Evolutionary conservation across 257 asterid species (phyloP).

Genomic region (Petunia secreta): DNA sequence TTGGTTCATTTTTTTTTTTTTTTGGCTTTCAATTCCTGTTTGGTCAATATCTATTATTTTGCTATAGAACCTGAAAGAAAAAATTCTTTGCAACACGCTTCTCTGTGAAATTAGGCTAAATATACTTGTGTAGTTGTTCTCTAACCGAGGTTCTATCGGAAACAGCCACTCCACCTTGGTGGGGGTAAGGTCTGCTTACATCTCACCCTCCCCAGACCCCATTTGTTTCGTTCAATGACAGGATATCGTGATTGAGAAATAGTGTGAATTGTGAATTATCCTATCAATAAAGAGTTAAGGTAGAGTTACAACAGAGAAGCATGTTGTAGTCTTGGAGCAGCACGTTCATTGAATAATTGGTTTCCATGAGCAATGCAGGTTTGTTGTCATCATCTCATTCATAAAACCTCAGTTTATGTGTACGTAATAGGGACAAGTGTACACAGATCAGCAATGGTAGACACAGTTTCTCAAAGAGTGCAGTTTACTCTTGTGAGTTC

Average conservation of each 20-base stretch:
- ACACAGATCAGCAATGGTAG: not conserved
- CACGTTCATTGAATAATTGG: not conserved
- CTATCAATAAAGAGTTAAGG: not conserved
- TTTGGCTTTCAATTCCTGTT: not conserved
- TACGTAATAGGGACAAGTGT: not conserved
- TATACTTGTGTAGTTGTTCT: not conserved
- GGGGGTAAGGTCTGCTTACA: not conserved
- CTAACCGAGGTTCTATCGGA: too few relatives aligned
- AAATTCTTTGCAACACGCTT: not conserved
- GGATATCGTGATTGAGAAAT: not conserved
- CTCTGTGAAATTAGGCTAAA: not conserved
- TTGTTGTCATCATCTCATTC: not conserved
- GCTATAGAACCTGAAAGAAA: not conserved
- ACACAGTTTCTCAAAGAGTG: not conserved
- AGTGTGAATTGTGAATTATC: not conserved
- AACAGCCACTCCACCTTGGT: too few relatives aligned
- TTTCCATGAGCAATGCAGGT: not conserved
- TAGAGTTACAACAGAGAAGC: not conserved
- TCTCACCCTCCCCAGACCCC: too few relatives aligned
- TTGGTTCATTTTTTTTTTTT: not conserved
- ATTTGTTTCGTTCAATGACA: not conserved
- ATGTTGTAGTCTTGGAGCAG: not conserved
- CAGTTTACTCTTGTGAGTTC: constrained; percentile 8
- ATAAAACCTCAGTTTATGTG: not conserved
- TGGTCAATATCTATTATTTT: constrained; percentile 1